A percentile compares a stretch with the other conserved stretches of the same genome.
These are phyloP conservation scores for Carex cristatella DNA, from an alignment of 176 grass and related monocot genomes.

Conservation along the genomic window DNA sequence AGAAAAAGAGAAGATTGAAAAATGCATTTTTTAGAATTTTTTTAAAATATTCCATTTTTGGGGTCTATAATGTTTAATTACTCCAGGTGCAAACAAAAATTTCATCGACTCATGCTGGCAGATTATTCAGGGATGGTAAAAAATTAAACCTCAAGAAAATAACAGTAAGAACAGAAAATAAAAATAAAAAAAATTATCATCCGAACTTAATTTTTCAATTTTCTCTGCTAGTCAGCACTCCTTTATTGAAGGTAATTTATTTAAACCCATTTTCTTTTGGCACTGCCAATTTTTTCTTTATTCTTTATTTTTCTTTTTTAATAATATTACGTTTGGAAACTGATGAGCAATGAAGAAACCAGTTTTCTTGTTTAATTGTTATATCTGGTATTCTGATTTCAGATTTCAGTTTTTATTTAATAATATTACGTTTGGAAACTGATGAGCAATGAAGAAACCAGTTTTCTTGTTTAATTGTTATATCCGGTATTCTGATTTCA, in stretches of 20 bases:
- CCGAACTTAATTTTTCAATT: neutral
- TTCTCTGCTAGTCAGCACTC: constrained; percentile 1
- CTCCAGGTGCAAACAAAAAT: neutral
- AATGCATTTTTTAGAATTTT: neutral
- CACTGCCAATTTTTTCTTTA: neutral
- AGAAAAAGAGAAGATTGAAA: neutral
- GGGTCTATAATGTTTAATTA: neutral
- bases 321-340: neutral
- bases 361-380: neutral
- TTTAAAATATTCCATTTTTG: neutral
- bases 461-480: neutral
- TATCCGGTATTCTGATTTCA: neutral
- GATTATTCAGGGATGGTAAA: neutral
- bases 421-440: neutral
- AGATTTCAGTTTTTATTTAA: neutral
- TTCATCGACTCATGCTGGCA: neutral
- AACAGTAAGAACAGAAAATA: constrained; percentile 15
- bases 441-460: neutral
- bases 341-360: neutral
- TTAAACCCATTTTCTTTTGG: neutral
- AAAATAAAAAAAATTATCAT: constrained; percentile 2
- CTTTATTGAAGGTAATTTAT: neutral
- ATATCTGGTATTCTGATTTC: neutral
- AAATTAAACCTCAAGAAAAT: constrained; percentile 6
- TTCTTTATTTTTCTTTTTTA: neutral